A percentile compares a stretch with the other conserved stretches of the same genome.
Conservation (phyloP, 1,139 yeast genomes). For the Lodderomyces orthopsilosis region DNA sequence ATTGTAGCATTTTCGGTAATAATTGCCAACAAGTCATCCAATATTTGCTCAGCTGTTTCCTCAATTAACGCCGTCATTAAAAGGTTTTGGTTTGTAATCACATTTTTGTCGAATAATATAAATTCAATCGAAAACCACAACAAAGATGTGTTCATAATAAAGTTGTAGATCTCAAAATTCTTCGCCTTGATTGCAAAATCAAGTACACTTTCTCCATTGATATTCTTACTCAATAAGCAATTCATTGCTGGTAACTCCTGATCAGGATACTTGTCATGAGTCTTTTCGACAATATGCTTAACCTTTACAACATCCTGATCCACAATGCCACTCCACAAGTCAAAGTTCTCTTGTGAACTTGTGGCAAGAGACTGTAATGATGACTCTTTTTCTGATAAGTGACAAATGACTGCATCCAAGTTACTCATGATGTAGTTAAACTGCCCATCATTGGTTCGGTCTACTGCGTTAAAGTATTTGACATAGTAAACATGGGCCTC, state of each 20-base stretch:
- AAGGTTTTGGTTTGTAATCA: constrained; percentile 49
- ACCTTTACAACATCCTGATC: constrained; percentile 26
- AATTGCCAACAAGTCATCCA: constrained; percentile 47
- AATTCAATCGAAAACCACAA: constrained; percentile 63
- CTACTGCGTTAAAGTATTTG: constrained; percentile 50
- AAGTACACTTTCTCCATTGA: constrained; percentile 66
- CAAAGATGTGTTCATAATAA: constrained; percentile 42
- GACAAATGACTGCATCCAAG: constrained; percentile 76
- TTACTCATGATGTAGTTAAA: constrained; percentile 59
- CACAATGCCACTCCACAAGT: constrained; percentile 56
- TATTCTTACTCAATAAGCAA: constrained; percentile 50
- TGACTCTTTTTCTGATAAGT: constrained; percentile 38
- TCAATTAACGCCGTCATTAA: constrained; percentile 59
- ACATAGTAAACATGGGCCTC: constrained; percentile 67
- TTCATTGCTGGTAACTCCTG: constrained; percentile 34
- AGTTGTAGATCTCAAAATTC: constrained; percentile 42
- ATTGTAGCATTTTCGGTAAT: constrained; percentile 41
- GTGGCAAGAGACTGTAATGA: constrained; percentile 39
- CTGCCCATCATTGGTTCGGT: constrained; percentile 33
- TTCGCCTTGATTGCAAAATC: constrained; percentile 50
- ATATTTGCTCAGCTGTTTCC: constrained; percentile 45
- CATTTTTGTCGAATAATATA: constrained; percentile 59
- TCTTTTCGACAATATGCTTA: constrained; percentile 19
- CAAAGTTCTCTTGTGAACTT: constrained; percentile 47
- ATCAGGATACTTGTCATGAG: constrained; percentile 19